Evolutionary conservation across 2,329 filamentous ascomycete species (phyloP).

Genomic region (Fusarium chlamydosporum): DNA sequence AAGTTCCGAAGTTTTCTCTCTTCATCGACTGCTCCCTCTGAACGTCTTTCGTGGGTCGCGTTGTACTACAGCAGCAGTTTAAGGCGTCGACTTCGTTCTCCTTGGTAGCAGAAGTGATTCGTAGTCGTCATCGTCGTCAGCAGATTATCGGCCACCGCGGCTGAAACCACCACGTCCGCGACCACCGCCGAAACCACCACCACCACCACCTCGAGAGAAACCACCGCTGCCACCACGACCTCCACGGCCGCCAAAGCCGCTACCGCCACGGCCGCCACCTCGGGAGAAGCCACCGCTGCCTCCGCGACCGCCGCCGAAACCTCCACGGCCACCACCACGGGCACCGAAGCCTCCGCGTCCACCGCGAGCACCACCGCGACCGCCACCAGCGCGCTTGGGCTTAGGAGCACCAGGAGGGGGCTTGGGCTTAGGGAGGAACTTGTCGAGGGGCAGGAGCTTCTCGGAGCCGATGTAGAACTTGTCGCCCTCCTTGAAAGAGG

Average conservation of each 20-base stretch:
- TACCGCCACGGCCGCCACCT: conserved; percentile 44
- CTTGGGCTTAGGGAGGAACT: conserved; percentile 97
- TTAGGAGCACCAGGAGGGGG: conserved; percentile 73
- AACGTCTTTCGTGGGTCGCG: conserved; percentile 41
- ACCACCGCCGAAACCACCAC: conserved; percentile 51
- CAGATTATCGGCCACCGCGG: conserved; percentile 47
- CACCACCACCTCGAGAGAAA: conserved; percentile 40
- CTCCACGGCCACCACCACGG: conserved; percentile 53
- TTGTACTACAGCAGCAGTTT: conserved; percentile 30
- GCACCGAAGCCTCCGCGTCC: conserved; percentile 56
- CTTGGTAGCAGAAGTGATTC: conserved; percentile 21
- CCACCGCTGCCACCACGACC: conserved; percentile 48
- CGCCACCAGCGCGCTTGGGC: conserved; percentile 72
- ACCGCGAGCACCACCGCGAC: conserved; percentile 58
- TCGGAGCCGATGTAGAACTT: conserved; percentile 97
- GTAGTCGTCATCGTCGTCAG: conserved; percentile 14
- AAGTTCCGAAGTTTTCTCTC: conserved; percentile 24
- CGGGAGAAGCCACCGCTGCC: conserved; percentile 51
- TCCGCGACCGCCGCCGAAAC: conserved; percentile 55
- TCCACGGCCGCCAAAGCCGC: conserved; percentile 40
- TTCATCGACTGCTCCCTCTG: conserved; percentile 3
- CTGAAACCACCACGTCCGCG: conserved; percentile 52
- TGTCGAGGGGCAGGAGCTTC: conserved; percentile 94
- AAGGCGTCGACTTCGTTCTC: conserved; percentile 17
- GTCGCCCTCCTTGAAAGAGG: conserved; percentile 95